Conservation (phyloP, 1,284 basidiomycete species). For the Entoloma clypeatum region DNA sequence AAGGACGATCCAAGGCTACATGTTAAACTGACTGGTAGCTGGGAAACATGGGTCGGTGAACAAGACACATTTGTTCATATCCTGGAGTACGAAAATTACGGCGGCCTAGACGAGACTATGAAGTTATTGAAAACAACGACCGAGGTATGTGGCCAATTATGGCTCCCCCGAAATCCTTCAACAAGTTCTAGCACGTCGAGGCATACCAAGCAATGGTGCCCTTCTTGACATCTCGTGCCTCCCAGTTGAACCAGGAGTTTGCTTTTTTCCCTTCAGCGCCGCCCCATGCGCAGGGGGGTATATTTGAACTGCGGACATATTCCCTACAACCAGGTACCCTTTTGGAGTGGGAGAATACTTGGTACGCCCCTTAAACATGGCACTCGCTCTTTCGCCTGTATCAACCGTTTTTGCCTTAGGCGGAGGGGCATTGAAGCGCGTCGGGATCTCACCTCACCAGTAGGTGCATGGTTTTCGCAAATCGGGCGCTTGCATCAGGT, state of each 20-base stretch:
- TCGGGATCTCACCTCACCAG: constrained; percentile 76
- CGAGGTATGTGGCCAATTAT: constrained; percentile 53
- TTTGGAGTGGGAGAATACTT: constrained; percentile 90
- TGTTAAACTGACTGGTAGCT: constrained; percentile 87
- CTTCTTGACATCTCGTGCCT: constrained; percentile 63
- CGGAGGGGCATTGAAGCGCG: constrained; percentile 86
- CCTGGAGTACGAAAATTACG: constrained; percentile 87
- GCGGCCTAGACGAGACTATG: constrained; percentile 74
- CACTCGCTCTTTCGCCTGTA: constrained; percentile 9
- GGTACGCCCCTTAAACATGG: constrained; percentile 45
- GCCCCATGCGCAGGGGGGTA: constrained; percentile 78
- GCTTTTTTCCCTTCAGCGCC: constrained; percentile 90
- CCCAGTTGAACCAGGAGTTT: constrained; percentile 88
- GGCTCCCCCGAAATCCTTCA: too few species aligned
- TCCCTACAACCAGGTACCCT: constrained; percentile 80
- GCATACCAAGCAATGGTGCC: constrained; percentile 70
- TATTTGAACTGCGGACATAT: constrained; percentile 90
- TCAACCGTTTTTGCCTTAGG: constrained; percentile 39
- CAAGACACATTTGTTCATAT: constrained; percentile 78
- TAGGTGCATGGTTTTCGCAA: constrained; percentile 94
- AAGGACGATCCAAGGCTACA: constrained; percentile 68
- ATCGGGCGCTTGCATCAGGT: constrained; percentile 87
- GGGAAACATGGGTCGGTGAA: constrained; percentile 85
- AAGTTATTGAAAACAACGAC: constrained; percentile 52
- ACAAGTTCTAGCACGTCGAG: constrained; percentile 63